Conservation (phyloP, 208 protist genomes). For the Wallacemonas sp. region DNA sequence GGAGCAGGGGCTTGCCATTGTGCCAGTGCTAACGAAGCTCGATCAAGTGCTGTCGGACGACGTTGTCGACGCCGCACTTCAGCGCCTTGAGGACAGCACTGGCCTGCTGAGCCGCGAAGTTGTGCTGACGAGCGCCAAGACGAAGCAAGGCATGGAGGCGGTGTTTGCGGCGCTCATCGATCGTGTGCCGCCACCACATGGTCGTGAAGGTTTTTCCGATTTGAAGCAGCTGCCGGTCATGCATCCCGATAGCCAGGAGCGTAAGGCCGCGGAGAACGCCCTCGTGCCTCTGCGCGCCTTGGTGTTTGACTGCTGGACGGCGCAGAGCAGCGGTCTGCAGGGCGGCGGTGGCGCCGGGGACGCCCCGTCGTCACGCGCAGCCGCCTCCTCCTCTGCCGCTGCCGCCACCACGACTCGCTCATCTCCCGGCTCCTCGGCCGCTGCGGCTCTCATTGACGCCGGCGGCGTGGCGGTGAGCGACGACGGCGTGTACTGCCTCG, state of each 20-base stretch:
- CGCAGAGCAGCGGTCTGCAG: slow-evolving; percentile 89
- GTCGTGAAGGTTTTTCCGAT: slow-evolving; percentile 67
- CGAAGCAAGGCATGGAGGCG: slow-evolving; percentile 79
- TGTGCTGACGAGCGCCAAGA: slow-evolving; percentile 91
- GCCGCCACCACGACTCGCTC: no score
- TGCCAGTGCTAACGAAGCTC: slow-evolving; percentile 91
- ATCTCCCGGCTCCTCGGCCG: not conserved
- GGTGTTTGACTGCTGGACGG: slow-evolving; percentile 96
- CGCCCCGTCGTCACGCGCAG: not conserved
- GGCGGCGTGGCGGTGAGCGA: slow-evolving; percentile 19
- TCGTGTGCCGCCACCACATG: slow-evolving; percentile 79
- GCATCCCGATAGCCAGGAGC: slow-evolving; percentile 50
- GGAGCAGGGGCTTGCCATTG: slow-evolving; percentile 80
- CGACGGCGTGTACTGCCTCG: slow-evolving; percentile 71
- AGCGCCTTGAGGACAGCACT: slow-evolving; percentile 88
- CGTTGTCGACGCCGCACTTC: slow-evolving; percentile 59
- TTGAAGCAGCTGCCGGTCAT: slow-evolving; percentile 65
- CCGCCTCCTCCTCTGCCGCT: not conserved
- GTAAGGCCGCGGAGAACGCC: slow-evolving; percentile 40
- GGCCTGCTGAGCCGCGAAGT: slow-evolving; percentile 86
- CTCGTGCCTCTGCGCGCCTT: slow-evolving; percentile 90
- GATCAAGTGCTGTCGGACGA: slow-evolving; percentile 76
- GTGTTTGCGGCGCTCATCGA: slow-evolving; percentile 92
- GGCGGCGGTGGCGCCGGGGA: slow-evolving; percentile 4
- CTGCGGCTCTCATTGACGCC: not conserved